A percentile compares a stretch with the other conserved stretches of the same genome.
These are phyloP conservation scores for Trametes villosa DNA, from an alignment of 768 basidiomycete genomes.

Conservation along the genomic window DNA sequence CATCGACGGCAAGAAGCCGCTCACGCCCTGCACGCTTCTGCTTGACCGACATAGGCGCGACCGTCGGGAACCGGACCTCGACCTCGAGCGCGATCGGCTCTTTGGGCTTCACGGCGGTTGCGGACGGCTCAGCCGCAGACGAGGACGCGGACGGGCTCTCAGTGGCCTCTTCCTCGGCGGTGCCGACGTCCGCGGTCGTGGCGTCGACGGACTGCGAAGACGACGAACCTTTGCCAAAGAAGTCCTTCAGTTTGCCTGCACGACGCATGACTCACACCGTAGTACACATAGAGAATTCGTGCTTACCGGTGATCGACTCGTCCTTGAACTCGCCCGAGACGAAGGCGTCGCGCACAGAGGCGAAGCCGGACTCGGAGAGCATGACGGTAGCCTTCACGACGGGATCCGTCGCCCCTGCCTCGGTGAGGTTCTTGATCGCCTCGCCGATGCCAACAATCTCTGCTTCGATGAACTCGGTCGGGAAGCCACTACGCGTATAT, in stretches of 20 bases:
- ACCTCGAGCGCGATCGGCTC: conserved; percentile 73
- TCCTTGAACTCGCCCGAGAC: conserved; percentile 83
- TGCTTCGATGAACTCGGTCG: conserved; percentile 73
- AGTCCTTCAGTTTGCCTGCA: conserved; percentile 83
- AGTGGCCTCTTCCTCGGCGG: conserved; percentile 30
- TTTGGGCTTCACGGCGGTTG: conserved; percentile 37
- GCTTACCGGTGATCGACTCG: conserved; percentile 72
- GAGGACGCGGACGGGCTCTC: conserved; percentile 28
- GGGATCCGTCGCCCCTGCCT: conserved; percentile 78
- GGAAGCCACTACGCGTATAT: conserved; percentile 57
- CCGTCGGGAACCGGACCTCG: conserved; percentile 62
- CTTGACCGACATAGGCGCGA: conserved; percentile 75
- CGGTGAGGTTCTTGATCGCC: conserved; percentile 83
- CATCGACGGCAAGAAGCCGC: conserved; percentile 78
- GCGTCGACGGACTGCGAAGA: conserved; percentile 37
- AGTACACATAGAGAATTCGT: neutral
- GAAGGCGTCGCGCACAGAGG: conserved; percentile 78
- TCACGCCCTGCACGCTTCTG: conserved; percentile 76
- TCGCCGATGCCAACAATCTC: conserved; percentile 73
- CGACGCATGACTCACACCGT: conserved; percentile 19
- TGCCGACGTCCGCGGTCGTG: conserved; percentile 41
- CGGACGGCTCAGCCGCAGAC: conserved; percentile 38
- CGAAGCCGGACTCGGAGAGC: conserved; percentile 86
- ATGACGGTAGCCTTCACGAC: conserved; percentile 84
- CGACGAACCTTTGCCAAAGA: conserved; percentile 72